A percentile compares a stretch with the other conserved stretches of the same genome.
Conservation (phyloP, 2,329 filamentous ascomycete genomes). For the Pseudogymnoascus sp. region DNA sequence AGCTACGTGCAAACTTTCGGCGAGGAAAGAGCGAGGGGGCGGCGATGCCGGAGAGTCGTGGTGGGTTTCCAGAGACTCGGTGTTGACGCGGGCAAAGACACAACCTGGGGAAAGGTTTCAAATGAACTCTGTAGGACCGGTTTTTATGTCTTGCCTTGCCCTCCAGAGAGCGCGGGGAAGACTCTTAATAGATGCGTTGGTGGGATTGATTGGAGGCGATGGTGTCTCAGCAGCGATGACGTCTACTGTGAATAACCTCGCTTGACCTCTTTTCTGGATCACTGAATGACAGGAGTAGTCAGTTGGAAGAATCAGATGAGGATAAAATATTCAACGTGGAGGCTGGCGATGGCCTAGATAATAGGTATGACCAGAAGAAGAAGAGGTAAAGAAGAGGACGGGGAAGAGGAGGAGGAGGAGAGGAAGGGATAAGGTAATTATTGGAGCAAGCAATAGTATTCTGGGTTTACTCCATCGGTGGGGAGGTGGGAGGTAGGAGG, state of each 20-base stretch:
- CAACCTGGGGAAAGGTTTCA: slow-evolving; percentile 19
- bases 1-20: slow-evolving; percentile 21
- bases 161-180: slow-evolving; percentile 17
- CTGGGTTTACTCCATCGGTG: not conserved
- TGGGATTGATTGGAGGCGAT: slow-evolving; percentile 3
- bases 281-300: slow-evolving; percentile 5
- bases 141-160: slow-evolving; percentile 22
- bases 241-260: slow-evolving; percentile 10
- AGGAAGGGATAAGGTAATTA: not conserved
- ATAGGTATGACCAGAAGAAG: slow-evolving; percentile 14
- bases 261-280: not conserved
- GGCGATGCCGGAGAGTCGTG: not conserved
- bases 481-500: not conserved
- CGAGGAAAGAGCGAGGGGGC: slow-evolving; percentile 11
- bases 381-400: slow-evolving; percentile 12
- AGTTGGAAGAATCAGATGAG: slow-evolving; percentile 6
- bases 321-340: slow-evolving; percentile 12
- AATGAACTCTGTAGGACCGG: slow-evolving; percentile 23
- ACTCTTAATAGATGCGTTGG: not conserved
- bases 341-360: slow-evolving; percentile 27
- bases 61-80: not conserved
- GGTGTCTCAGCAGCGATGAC: slow-evolving; percentile 3
- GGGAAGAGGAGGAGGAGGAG: slow-evolving; percentile 7
- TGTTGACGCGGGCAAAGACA: slow-evolving; percentile 11
- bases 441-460: not conserved